phyloP scores from a whole-genome alignment of 192 early-diverging fungal species.

The Linnemannia schmuckeri region DNA sequence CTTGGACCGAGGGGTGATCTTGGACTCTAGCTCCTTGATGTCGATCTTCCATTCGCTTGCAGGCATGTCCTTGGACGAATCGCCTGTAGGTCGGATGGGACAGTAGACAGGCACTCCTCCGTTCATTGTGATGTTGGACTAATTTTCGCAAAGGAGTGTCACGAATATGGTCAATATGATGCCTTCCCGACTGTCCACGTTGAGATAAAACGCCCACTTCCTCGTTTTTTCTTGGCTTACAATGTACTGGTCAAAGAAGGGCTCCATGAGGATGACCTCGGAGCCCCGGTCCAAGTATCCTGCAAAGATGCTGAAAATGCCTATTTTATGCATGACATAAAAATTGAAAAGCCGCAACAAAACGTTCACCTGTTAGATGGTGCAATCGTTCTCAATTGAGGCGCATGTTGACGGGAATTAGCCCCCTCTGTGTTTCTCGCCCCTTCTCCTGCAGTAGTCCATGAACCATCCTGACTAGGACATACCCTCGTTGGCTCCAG shows the following conservation, averaged over 20 bases:
- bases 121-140: conserved; percentile 86
- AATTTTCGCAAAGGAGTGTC: background rate
- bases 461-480: conserved; percentile 1
- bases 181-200: background rate
- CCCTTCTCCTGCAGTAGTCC: conserved; percentile 2
- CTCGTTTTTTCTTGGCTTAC: conserved; percentile 48
- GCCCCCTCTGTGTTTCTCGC: background rate
- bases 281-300: conserved; percentile 85
- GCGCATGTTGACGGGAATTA: conserved; percentile 9
- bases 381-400: background rate
- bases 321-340: conserved; percentile 37
- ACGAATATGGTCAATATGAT: background rate
- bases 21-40: conserved; percentile 79
- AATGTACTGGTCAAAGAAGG: conserved; percentile 96
- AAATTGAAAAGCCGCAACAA: background rate
- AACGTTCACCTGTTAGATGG: background rate
- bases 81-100: conserved; percentile 73
- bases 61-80: conserved; percentile 66
- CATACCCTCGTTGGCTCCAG: conserved; percentile 89
- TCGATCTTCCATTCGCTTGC: conserved; percentile 92
- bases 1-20: conserved; percentile 83
- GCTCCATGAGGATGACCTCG: conserved; percentile 95
- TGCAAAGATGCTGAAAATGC: conserved; percentile 83
- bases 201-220: background rate
- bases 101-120: conserved; percentile 91